phyloP scores from a whole-genome alignment of 441 rosid species.

The Croton laevigatus region DNA sequence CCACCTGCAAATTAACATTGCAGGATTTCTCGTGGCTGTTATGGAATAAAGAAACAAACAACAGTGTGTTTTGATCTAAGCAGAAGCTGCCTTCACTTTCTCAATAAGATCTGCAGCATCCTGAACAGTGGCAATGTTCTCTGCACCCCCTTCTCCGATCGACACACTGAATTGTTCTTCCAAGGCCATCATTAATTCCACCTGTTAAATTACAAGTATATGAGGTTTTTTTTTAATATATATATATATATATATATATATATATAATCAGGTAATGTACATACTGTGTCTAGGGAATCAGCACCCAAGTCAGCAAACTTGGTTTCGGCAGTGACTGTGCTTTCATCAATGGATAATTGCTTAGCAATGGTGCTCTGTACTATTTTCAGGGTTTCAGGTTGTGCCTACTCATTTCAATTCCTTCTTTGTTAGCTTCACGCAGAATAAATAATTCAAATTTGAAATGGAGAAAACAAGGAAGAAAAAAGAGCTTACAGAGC shows the following conservation, averaged over 20 bases:
- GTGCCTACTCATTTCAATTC: constrained; percentile 30
- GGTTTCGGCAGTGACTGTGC: constrained; percentile 51
- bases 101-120: constrained; percentile 64
- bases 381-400: constrained; percentile 46
- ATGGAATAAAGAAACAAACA: constrained; percentile 7
- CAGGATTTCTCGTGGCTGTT: constrained; percentile 14
- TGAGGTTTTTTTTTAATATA: too few species aligned
- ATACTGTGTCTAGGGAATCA: constrained; percentile 67
- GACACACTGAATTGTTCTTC: constrained; percentile 62
- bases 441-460: not conserved
- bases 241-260: too few species aligned
- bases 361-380: constrained; percentile 61
- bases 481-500: constrained; percentile 38
- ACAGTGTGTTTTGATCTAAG: constrained; percentile 6
- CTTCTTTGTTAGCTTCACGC: not conserved
- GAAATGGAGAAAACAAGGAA: not conserved
- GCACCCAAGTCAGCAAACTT: constrained; percentile 75
- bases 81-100: constrained; percentile 45
- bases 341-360: constrained; percentile 55
- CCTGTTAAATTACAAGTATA: constrained; percentile 28
- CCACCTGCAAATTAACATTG: constrained; percentile 12
- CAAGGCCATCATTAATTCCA: constrained; percentile 68
- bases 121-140: constrained; percentile 54
- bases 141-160: constrained; percentile 59
- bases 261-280: not conserved